phyloP scores from a whole-genome alignment of 306 rosid species.

The Prunus kanzakura region DNA sequence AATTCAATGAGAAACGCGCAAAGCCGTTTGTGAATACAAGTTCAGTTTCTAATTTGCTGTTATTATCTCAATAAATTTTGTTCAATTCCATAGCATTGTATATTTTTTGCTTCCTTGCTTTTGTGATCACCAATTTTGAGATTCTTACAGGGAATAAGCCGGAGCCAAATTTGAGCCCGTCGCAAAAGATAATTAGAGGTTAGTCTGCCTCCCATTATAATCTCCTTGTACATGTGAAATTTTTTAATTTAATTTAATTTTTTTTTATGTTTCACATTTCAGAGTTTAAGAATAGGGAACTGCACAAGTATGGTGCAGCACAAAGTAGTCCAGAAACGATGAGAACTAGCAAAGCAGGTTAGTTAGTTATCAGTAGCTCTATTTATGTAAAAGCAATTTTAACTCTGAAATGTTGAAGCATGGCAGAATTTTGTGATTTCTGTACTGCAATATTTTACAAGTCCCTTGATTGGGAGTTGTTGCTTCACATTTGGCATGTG shows the following conservation, averaged over 20 bases:
- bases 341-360: slow-evolving; percentile 51
- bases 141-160: slow-evolving; percentile 15
- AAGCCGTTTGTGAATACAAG: neutral
- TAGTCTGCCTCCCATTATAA: neutral
- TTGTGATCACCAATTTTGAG: neutral
- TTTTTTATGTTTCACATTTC: slow-evolving; percentile 23
- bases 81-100: neutral
- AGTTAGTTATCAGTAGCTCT: slow-evolving; percentile 15
- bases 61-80: neutral
- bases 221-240: neutral
- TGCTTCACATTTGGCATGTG: neutral
- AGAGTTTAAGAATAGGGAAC: slow-evolving; percentile 86
- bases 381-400: neutral
- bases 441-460: neutral
- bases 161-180: slow-evolving; percentile 57
- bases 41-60: neutral
- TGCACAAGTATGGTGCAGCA: slow-evolving; percentile 57
- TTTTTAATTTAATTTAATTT: neutral
- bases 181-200: slow-evolving; percentile 79
- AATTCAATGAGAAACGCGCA: slow-evolving; percentile 7
- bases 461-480: neutral
- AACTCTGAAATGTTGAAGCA: neutral
- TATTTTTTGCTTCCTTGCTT: neutral
- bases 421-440: neutral
- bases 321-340: slow-evolving; percentile 48